phyloP scores from a whole-genome alignment of 1,139 yeast species.

The Scheffersomyces lignicola region DNA sequence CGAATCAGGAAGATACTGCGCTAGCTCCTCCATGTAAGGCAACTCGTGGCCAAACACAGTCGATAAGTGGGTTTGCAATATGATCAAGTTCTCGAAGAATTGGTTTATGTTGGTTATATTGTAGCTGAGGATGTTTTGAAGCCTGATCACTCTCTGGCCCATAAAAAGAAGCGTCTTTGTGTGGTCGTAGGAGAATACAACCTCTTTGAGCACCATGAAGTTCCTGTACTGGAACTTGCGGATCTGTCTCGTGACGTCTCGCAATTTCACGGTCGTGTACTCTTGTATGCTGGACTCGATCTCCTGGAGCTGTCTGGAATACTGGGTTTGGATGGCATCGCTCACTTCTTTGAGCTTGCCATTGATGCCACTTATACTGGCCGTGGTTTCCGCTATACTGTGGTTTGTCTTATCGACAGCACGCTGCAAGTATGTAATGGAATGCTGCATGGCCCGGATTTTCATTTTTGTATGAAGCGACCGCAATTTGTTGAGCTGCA shows the following conservation, averaged over 20 bases:
- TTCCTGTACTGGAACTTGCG: constrained; percentile 24
- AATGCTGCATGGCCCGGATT: constrained; percentile 14
- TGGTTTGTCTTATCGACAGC: constrained; percentile 11
- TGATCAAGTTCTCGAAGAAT: constrained; percentile 41
- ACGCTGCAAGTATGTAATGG: constrained; percentile 16
- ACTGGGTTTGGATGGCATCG: constrained; percentile 11
- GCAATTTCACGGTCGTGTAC: constrained; percentile 21
- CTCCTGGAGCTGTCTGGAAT: constrained; percentile 8
- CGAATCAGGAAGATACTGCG: constrained; percentile 31
- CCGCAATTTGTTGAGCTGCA: constrained; percentile 45
- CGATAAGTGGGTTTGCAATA: constrained; percentile 29
- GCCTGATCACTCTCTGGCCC: constrained; percentile 29
- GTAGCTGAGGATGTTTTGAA: constrained; percentile 29
- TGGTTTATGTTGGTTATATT: constrained; percentile 35
- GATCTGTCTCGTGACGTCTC: constrained; percentile 31
- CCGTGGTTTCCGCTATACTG: constrained; percentile 15
- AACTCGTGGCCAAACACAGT: constrained; percentile 27
- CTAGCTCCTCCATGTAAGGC: constrained; percentile 36
- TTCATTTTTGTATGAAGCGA: constrained; percentile 24
- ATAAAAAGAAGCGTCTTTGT: constrained; percentile 17
- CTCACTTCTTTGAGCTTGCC: constrained; percentile 11
- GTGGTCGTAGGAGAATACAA: constrained; percentile 18
- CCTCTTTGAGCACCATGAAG: constrained; percentile 28
- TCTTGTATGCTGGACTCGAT: constrained; percentile 16
- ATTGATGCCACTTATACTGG: constrained; percentile 10